Base-by-base conservation (phyloP, 129 eudicot species). In the Lonicera japonica region DNA sequence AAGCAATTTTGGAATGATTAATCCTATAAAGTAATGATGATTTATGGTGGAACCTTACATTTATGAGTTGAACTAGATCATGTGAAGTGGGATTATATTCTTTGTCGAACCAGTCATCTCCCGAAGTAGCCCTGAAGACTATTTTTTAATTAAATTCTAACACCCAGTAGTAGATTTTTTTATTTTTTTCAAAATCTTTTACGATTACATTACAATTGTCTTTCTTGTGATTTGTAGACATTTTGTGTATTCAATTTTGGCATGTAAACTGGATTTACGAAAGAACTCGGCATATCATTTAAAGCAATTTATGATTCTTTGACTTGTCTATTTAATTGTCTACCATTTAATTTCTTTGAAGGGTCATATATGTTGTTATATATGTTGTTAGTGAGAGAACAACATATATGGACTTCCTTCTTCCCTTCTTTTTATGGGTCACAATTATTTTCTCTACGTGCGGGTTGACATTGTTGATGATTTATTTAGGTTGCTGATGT, bases 401-500 rank as follows among this genome's bases (percentile, higher is more conserved):
- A 43, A 1, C 1, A 43, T 43, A 2, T 43, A 10, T 43, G 5
- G 13, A 43, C 13, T 43, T 43, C 14, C 16, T 10, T 43, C 8
- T 43, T 43, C 50, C 50, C 13, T 8, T 2, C 1, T 43, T 14
- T 43, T 43, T 43, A 43, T 10, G 20, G 55, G 55, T 3, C 12
- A 11, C 10, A 45, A 45, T 15, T 45, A 45, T 0, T 58, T 39
- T 12, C 47, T 58, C 14, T 11, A 19, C 17, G 23, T 25, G 53
- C 21, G 23, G 56, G 40, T 43, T 58, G 22, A 38, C 38, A 4
- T 48, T 2, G 3, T 57, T 29, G 41, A 34, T 69, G 34, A 8
- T 23, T 23, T 63, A 1, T 68, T 67, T 58, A 86, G 88, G 88
- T 85, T 56, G 73, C 75, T 56, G 79, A 79, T 75, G 81, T 85